Conservation (phyloP, 768 basidiomycete species). For the Dioszegia hungarica region DNA sequence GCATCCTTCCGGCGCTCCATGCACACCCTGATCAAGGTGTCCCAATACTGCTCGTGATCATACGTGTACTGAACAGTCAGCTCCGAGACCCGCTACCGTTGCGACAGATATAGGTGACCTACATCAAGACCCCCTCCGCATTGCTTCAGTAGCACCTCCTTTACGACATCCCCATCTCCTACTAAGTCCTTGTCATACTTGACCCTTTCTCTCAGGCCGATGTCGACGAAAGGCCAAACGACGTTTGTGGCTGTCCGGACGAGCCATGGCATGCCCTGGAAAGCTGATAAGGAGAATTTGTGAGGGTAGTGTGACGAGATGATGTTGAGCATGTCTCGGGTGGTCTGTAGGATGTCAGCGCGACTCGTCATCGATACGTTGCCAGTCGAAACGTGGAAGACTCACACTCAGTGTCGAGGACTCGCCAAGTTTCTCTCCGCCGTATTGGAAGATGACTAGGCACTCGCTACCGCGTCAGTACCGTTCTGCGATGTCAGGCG, state of each 20-base stretch:
- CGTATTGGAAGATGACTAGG: conserved; percentile 4
- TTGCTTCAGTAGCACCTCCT: conserved; percentile 27
- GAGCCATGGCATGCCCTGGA: conserved; percentile 41
- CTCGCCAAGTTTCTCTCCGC: conserved; percentile 3
- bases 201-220: conserved; percentile 27
- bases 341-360: conserved; percentile 6
- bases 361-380: background rate
- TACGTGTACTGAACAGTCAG: conserved; percentile 29
- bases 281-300: conserved; percentile 27
- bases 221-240: conserved; percentile 48
- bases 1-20: conserved; percentile 16
- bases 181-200: conserved; percentile 17
- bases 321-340: conserved; percentile 31
- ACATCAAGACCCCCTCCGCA: conserved; percentile 43
- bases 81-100: background rate
- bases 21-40: conserved; percentile 24
- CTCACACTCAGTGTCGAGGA: conserved; percentile 4
- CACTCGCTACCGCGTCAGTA: background rate
- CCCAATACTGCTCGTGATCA: conserved; percentile 37
- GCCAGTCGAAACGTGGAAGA: background rate
- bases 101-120: background rate
- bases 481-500: too few species aligned
- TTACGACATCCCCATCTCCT: conserved; percentile 10
- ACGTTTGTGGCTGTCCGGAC: conserved; percentile 41
- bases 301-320: conserved; percentile 40